These are phyloP conservation scores for Claviceps africana DNA, from an alignment of 2,329 filamentous ascomycete species.

Conservation along the genomic window DNA sequence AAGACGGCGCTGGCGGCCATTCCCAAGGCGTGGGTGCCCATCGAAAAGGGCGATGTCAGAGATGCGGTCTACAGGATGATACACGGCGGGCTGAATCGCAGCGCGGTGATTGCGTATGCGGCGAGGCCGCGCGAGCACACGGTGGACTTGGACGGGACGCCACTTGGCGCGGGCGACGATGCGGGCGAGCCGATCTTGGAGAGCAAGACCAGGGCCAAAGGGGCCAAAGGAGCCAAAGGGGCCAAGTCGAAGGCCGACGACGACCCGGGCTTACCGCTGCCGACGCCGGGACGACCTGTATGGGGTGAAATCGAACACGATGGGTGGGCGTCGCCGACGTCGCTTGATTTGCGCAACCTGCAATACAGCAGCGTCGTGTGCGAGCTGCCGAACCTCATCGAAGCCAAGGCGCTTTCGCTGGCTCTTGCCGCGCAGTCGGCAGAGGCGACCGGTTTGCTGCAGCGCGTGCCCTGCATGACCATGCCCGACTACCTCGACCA, in stretches of 20 bases:
- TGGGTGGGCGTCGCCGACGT: constrained; percentile 76
- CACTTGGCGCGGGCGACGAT: constrained; percentile 3
- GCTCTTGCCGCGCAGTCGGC: constrained; percentile 42
- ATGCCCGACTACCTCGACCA: constrained; percentile 67
- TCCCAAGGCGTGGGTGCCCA: constrained; percentile 72
- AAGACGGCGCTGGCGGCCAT: constrained; percentile 66
- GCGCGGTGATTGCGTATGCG: constrained; percentile 69
- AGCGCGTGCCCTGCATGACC: constrained; percentile 55
- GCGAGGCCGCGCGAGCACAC: constrained; percentile 18
- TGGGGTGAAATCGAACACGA: constrained; percentile 81
- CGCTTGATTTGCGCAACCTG: constrained; percentile 61
- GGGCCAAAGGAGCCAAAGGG: constrained; percentile 19
- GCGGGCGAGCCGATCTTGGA: too few species aligned
- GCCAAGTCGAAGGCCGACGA: constrained; percentile 15
- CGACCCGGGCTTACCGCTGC: constrained; percentile 19
- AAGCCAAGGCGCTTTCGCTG: constrained; percentile 82
- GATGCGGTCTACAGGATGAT: constrained; percentile 66
- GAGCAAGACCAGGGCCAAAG: too few species aligned
- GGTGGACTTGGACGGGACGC: constrained; percentile 8
- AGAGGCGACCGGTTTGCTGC: constrained; percentile 56
- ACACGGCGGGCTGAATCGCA: constrained; percentile 55
- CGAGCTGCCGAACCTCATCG: constrained; percentile 79
- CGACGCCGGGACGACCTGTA: constrained; percentile 37
- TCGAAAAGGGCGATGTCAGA: constrained; percentile 72
- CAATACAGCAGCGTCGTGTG: constrained; percentile 69